Conservation (phyloP, 163 green algal species). For the Chlorella variabilis region DNA sequence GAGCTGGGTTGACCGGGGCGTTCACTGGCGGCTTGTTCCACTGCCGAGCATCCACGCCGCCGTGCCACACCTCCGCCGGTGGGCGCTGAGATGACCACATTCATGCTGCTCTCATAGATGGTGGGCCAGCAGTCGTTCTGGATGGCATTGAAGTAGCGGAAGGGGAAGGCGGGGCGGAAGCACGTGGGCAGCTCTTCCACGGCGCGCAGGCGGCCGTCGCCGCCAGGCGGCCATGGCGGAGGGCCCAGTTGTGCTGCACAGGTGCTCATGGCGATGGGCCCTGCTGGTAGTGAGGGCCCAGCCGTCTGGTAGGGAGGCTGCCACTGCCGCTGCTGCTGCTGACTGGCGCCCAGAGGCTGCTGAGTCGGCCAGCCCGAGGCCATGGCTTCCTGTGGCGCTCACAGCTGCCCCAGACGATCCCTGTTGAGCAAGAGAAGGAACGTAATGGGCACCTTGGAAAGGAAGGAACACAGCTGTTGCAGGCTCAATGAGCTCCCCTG, state of each 20-base stretch:
- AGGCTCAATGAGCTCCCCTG: too few species aligned
- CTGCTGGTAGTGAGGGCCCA: background rate
- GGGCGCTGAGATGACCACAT: conserved; percentile 85
- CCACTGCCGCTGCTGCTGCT: background rate
- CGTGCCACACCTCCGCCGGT: conserved; percentile 68
- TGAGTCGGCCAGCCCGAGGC: background rate
- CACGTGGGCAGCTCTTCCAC: conserved; percentile 61
- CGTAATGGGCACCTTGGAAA: too few species aligned
- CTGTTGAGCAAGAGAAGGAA: too few species aligned
- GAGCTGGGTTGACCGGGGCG: background rate
- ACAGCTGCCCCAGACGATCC: too few species aligned
- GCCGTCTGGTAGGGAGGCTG: background rate
- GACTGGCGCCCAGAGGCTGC: background rate
- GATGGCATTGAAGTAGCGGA: conserved; percentile 95
- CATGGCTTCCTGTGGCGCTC: background rate
- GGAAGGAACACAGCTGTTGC: too few species aligned
- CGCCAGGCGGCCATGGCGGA: background rate
- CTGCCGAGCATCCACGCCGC: too few species aligned
- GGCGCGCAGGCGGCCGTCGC: conserved; percentile 16
- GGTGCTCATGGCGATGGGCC: background rate
- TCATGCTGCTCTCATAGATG: conserved; percentile 69
- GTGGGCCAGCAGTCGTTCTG: conserved; percentile 89
- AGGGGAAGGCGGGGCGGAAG: conserved; percentile 60
- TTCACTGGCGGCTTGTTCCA: too few species aligned
- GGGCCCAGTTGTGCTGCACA: background rate